Evolutionary conservation across 352 stramenopile species (phyloP).

Genomic region (Phytophthora hibernalis): DNA sequence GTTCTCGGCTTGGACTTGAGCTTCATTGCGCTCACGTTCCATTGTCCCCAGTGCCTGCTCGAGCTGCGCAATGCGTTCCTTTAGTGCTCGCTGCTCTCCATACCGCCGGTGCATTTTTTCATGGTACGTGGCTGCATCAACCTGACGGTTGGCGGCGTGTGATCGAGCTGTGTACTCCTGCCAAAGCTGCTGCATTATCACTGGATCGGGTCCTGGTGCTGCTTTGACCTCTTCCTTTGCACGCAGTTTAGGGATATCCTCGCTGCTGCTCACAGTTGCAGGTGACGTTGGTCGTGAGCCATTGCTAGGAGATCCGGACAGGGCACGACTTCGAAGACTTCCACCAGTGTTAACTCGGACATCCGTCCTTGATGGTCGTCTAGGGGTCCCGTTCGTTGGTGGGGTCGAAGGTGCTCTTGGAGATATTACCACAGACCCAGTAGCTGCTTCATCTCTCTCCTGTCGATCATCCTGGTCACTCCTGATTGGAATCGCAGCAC

Average conservation of each 20-base stretch:
- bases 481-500: background rate
- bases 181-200: slow-evolving; percentile 64
- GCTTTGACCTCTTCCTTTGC: background rate
- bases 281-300: slow-evolving; percentile 28
- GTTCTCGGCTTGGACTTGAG: slow-evolving; percentile 26
- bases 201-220: slow-evolving; percentile 37
- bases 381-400: slow-evolving; percentile 15
- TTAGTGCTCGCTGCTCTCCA: slow-evolving; percentile 61
- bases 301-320: slow-evolving; percentile 19
- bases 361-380: slow-evolving; percentile 29
- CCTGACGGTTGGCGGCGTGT: slow-evolving; percentile 40
- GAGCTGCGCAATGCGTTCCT: slow-evolving; percentile 54
- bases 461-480: slow-evolving; percentile 26
- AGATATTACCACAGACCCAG: slow-evolving; percentile 13
- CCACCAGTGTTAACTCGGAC: slow-evolving; percentile 15
- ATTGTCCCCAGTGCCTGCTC: slow-evolving; percentile 51
- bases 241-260: slow-evolving; percentile 6
- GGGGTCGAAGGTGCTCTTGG: slow-evolving; percentile 28
- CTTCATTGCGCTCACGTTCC: slow-evolving; percentile 48
- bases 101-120: slow-evolving; percentile 80
- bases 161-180: slow-evolving; percentile 66
- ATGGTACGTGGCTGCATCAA: slow-evolving; percentile 67
- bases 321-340: slow-evolving; percentile 41
- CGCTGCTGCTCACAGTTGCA: slow-evolving; percentile 17
- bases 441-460: slow-evolving; percentile 27